phyloP scores from a whole-genome alignment of 768 basidiomycete genomes.

The Tylopilus sp. region DNA sequence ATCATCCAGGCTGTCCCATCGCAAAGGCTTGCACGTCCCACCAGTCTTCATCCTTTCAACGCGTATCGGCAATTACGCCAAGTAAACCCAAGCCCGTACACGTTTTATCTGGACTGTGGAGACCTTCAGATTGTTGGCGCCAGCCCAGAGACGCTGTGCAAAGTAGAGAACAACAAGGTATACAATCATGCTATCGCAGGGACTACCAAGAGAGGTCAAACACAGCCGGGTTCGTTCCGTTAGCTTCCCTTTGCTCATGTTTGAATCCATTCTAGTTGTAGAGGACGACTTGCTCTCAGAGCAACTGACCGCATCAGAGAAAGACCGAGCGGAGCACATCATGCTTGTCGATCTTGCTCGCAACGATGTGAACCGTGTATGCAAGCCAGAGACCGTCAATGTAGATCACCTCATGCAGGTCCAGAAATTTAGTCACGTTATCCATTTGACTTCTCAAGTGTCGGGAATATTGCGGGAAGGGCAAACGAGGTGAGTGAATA shows the following conservation, averaged over 20 bases:
- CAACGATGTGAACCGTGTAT: conserved; percentile 98
- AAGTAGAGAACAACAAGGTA: conserved; percentile 87
- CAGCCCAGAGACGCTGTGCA: conserved; percentile 96
- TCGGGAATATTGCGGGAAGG: conserved; percentile 82
- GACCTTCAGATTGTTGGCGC: conserved; percentile 96
- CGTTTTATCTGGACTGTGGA: conserved; percentile 96
- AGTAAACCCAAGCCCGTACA: conserved; percentile 97
- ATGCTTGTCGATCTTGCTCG: conserved; percentile 98
- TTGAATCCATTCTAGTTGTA: conserved; percentile 32
- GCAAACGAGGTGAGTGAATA: conserved; percentile 62
- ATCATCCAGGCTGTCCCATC: conserved; percentile 99
- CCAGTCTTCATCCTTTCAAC: conserved; percentile 93
- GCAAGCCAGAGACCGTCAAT: conserved; percentile 91
- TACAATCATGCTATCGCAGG: conserved; percentile 99
- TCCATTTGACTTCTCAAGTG: conserved; percentile 94
- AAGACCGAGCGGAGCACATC: conserved; percentile 97
- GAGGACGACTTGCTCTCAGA: conserved; percentile 84
- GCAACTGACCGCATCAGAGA: conserved; percentile 77
- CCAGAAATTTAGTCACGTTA: conserved; percentile 97
- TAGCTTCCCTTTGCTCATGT: conserved; percentile 1
- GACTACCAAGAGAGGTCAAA: conserved; percentile 84
- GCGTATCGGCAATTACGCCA: conserved; percentile 91
- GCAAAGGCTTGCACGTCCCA: conserved; percentile 83
- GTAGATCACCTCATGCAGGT: conserved; percentile 93
- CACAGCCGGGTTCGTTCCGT: conserved; percentile 64